Conservation (phyloP, 345 rosid genomes). For the Gossypium arboreum region DNA sequence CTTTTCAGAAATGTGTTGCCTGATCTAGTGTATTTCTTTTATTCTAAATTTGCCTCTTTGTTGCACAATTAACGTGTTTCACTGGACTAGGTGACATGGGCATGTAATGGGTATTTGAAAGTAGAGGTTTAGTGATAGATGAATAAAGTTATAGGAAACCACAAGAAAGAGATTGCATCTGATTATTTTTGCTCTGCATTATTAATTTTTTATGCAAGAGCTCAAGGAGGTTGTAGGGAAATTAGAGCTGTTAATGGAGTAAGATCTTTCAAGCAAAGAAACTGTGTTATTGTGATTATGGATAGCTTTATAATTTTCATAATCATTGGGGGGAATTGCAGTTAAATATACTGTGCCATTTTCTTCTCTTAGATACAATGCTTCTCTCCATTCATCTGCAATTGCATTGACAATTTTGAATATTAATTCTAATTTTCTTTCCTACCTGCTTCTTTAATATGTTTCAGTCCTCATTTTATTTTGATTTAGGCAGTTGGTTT, state of each 20-base stretch:
- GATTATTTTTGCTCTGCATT: background rate
- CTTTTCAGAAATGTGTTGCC: conserved; percentile 4
- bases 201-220: background rate
- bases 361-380: background rate
- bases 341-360: background rate
- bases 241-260: conserved; percentile 3
- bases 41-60: conserved; percentile 7
- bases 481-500: conserved; percentile 9
- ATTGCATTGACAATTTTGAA: conserved; percentile 14
- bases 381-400: background rate
- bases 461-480: background rate
- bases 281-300: background rate
- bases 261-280: background rate
- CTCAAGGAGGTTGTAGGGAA: background rate
- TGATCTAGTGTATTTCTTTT: conserved; percentile 16
- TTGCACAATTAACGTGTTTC: background rate
- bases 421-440: background rate
- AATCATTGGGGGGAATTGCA: background rate
- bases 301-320: background rate
- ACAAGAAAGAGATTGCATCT: background rate
- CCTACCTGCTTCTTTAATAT: conserved; percentile 10
- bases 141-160: conserved; percentile 8
- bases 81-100: background rate
- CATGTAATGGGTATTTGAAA: conserved; percentile 1
- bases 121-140: background rate